phyloP scores from a whole-genome alignment of 2,329 filamentous ascomycete genomes.

The Talaromyces sp. region DNA sequence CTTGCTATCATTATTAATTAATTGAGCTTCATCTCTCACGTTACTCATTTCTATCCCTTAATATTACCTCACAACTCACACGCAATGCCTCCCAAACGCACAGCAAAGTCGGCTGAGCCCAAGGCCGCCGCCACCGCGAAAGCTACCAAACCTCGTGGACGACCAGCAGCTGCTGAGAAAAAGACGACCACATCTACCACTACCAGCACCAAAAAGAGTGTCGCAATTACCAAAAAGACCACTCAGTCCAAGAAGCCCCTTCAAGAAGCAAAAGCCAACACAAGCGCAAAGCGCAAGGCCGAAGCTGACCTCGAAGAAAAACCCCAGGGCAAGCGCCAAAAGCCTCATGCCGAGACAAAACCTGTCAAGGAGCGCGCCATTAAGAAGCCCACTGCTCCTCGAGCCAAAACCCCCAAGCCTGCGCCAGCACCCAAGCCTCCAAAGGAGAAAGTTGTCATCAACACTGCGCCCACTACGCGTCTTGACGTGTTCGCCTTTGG shows the following conservation, averaged over 20 bases:
- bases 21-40: background rate
- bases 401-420: constrained; percentile 10
- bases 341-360: constrained; percentile 6
- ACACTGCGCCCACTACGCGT: constrained; percentile 46
- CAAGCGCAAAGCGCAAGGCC: constrained; percentile 19
- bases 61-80: background rate
- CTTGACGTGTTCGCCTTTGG: constrained; percentile 74
- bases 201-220: constrained; percentile 4
- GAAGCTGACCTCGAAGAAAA: constrained; percentile 18
- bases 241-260: constrained; percentile 15
- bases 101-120: constrained; percentile 8
- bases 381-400: constrained; percentile 14
- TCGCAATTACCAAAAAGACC: constrained; percentile 2
- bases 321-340: constrained; percentile 16
- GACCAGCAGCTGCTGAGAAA: constrained; percentile 14
- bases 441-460: constrained; percentile 47
- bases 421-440: constrained; percentile 15
- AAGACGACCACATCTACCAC: constrained; percentile 1
- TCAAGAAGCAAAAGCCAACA: constrained; percentile 19
- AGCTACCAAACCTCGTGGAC: constrained; percentile 15
- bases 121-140: constrained; percentile 8
- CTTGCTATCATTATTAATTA: background rate
- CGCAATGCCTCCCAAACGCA: constrained; percentile 18
- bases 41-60: background rate
- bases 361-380: constrained; percentile 5